A percentile compares a stretch with the other conserved stretches of the same genome.
Conservation (phyloP, 139 green algal genomes). For the Monoraphidium neglectum region DNA sequence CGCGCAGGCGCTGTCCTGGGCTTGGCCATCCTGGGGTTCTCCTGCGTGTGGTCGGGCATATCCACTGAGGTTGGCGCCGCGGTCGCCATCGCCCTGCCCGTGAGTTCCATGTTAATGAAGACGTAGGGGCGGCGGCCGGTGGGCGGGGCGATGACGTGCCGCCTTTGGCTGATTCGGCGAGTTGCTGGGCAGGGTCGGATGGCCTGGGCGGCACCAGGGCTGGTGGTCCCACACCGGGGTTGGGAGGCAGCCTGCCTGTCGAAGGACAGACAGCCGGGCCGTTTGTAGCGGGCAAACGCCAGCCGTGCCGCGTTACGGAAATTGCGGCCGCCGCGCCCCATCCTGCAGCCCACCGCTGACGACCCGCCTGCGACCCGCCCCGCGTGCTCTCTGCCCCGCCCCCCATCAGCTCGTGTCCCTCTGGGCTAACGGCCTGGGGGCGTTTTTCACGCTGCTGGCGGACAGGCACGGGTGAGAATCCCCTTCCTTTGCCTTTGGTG, state of each 20-base stretch:
- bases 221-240: neutral
- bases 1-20: constrained; percentile 50
- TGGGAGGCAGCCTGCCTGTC: neutral
- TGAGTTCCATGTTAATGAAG: constrained; percentile 12
- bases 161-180: too few species aligned
- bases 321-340: neutral
- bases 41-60: constrained; percentile 52
- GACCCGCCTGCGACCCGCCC: neutral
- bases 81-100: constrained; percentile 62
- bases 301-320: neutral
- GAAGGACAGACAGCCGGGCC: neutral
- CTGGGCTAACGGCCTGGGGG: constrained; percentile 71
- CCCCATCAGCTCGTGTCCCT: constrained; percentile 61
- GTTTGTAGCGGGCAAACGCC: too few species aligned
- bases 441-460: constrained; percentile 58
- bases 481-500: neutral
- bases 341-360: neutral
- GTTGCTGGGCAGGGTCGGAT: too few species aligned
- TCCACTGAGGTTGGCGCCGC: constrained; percentile 43
- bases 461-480: constrained; percentile 31
- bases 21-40: constrained; percentile 49
- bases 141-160: too few species aligned
- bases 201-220: neutral
- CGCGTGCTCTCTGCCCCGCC: neutral
- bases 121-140: too few species aligned